These are phyloP conservation scores for Fusarium sp. DNA, from an alignment of 2,329 filamentous ascomycete species.

Conservation along the genomic window DNA sequence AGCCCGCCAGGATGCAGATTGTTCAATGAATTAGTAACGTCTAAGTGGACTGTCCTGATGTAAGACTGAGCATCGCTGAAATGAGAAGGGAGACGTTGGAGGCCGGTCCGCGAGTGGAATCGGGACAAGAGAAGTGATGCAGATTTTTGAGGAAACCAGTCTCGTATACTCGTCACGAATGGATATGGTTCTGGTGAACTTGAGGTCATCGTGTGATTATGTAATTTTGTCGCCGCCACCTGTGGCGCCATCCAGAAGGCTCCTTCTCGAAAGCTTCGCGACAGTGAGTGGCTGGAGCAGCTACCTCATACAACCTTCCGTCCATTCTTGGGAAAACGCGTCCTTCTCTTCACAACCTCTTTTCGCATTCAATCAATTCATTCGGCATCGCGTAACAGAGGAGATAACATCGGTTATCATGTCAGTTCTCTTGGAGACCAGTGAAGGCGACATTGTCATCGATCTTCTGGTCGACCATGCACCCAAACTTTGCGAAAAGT, in stretches of 20 bases:
- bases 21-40: not conserved
- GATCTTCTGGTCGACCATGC: slow-evolving; percentile 90
- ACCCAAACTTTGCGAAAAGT: slow-evolving; percentile 95
- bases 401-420: slow-evolving; percentile 56
- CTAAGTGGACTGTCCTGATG: not conserved
- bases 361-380: not conserved
- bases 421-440: slow-evolving; percentile 95
- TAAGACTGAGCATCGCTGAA: not conserved
- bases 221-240: not conserved
- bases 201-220: slow-evolving; percentile 9
- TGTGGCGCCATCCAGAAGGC: not conserved
- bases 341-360: not conserved
- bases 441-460: slow-evolving; percentile 91
- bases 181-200: not conserved
- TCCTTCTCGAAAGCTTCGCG: slow-evolving; percentile 18
- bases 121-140: not conserved
- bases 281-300: slow-evolving; percentile 21
- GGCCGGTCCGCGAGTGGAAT: not conserved
- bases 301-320: slow-evolving; percentile 20
- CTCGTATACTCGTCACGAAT: not conserved
- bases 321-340: not conserved
- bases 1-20: not conserved
- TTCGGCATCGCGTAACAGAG: not conserved
- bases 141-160: not conserved
- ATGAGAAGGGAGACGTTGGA: not conserved